Evolutionary conservation across 2,329 filamentous ascomycete genomes (phyloP), one percentile per base, ranked within the genome.

Genomic region (Exophiala dermatitidis): DNA sequence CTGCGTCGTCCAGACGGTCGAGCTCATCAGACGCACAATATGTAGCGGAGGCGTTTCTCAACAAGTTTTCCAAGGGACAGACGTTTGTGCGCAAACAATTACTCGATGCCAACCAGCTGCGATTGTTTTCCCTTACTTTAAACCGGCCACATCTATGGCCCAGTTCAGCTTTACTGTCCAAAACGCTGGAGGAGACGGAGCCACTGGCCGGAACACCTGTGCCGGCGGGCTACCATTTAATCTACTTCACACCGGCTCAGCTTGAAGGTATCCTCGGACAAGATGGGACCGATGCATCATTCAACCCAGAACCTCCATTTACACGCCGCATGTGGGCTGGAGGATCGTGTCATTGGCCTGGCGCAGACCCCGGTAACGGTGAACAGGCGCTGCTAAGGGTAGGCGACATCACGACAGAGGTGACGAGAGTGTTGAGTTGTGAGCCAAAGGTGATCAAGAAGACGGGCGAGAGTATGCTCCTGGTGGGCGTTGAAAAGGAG

Each of bases 241-340:
- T 76, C 0, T 85, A 84, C 64, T 85, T 85, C 63, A 83, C 81
- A 0, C 80, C 82, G 0, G 69, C 69, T 0, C 77, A 77, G 3
- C 56, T 78, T 0, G 82, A 84, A 61, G 56, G 63, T 0, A 72
- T 78, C 4, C 72, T 85, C 0, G 81, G 81, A 0, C 56, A 64
- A 0, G 82, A 86, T 64, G 83, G 83, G 9, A 82, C 79, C 0
- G 82, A 85, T 66, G 68, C 64, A 1, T 77, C 76, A 0, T 84
- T 80, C 64, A 85, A 83, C 59, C 76, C 81, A 0, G 73, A 78
- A 0, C 56, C 68, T 2, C 81, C 81, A 0, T 85, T 84, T 53
- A 82, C 80, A 1, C 68, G 82, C 31, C 73, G 82, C 8, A 85
- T 85, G 82, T 85, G 83, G 83, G 82, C 82, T 0, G 82, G 82